Evolutionary conservation across 306 rosid genomes (phyloP), one percentile per base, ranked within the genome.

Genomic region (Lathyrus tuberosus): DNA sequence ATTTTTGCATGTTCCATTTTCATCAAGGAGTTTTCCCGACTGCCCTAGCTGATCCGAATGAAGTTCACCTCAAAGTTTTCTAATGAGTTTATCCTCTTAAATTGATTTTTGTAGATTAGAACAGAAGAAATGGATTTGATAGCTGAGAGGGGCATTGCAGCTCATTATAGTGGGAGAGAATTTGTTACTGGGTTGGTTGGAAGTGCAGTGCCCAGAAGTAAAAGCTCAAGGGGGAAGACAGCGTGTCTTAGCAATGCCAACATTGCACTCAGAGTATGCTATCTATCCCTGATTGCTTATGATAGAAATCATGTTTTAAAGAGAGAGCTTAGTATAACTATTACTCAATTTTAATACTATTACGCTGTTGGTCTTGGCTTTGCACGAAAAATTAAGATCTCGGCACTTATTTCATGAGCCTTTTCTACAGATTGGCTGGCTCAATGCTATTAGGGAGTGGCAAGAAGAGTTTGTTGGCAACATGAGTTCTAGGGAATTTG

Each of bases 401-500:
- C 74, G 69, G 57, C 76, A 38, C 64, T 44, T 44, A 80, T 81
- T 84, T 85, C 80, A 74, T 76, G 38, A 57, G 77, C 69, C 40
- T 81, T 79, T 75, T 58, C 53, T 80, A 71, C 91, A 95, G 99
- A 91, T 95, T 87, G 91, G 99, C 57, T 95, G 99, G 99, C 97
- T 95, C 75, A 95, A 95, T 76, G 97, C 99, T 56, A 91, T 95
- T 71, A 89, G 99, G 86, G 99, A 91, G 76, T 95, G 99, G 97
- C 97, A 95, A 77, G 99, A 95, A 78, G 99, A 95, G 87, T 95
- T 95, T 65, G 99, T 95, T 52, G 99, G 99, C 83, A 95, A 95
- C 88, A 95, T 95, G 99, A 95, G 96, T 82, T 95, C 99, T 65
- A 89, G 99, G 84, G 99, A 95, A 79, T 95, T 91, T 72, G 99